Base-by-base conservation (phyloP, 306 rosid species). In the Alnus rubra region DNA sequence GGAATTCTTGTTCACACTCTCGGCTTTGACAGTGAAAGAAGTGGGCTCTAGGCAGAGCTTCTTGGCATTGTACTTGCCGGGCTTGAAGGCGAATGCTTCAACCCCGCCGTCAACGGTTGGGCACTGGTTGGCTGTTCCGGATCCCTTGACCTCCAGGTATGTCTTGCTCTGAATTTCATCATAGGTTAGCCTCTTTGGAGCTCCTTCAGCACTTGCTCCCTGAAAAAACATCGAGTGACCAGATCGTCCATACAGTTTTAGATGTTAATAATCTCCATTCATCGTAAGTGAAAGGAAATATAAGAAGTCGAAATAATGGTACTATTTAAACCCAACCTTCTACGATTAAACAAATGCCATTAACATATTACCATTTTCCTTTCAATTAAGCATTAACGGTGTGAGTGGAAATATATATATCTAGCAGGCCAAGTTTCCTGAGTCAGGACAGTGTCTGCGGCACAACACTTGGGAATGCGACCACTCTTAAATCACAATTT, bases 151-250 rank as follows among this genome's bases (percentile, higher is more conserved):
- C 86, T 96, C 99, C 77, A 79, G 0, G 89, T 96, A 96, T 47
- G 99, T 96, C 89, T 93, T 91, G 88, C 98, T 93, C 82, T 96
- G 99, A 83, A 93, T 96, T 84, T 93, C 97, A 12, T 96, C 99
- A 19, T 44, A 96, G 63, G 99, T 96, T 56, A 96, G 84, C 71
- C 99, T 71, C 89, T 89, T 96, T 19, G 98, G 97, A 30, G 56
- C 85, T 56, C 98, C 97, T 80, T 96, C 99, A 0, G 98, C 99
- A 67, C 90, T 80, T 56, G 98, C 99, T 74, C 99, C 99, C 98
- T 96, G 83, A 50, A 78, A 74, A 18, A 65, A 18, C 3, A 16
- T 11, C 39, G 2, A 63, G 18, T 31, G 53, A 14, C 15, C 51
- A 63, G 58, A 63, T 75, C 52, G 74, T 31, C 58, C 52, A 49